Evolutionary conservation across 1,284 basidiomycete genomes (phyloP).

Genomic region (Heterobasidion irregulare): DNA sequence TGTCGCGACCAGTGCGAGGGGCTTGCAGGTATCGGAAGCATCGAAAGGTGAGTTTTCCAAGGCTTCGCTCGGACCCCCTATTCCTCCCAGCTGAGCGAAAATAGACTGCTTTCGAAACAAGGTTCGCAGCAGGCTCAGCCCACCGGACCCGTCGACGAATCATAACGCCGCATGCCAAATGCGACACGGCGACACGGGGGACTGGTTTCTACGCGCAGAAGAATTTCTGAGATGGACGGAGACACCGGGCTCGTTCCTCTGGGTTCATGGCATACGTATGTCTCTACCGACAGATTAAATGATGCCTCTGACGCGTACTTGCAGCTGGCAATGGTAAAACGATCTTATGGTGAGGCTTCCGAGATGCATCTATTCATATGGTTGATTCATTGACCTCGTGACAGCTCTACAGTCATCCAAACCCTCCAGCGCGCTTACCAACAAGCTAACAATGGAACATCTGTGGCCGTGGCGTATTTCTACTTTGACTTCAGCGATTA

Average conservation of each 20-base stretch:
- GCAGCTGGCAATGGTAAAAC: conserved; percentile 4
- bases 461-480: not conserved
- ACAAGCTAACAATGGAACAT: not conserved
- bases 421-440: not conserved
- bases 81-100: too few relatives aligned
- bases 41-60: too few relatives aligned
- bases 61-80: too few relatives aligned
- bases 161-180: not conserved
- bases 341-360: not conserved
- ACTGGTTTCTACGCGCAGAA: not conserved
- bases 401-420: conserved; percentile 2
- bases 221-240: not conserved
- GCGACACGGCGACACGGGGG: not conserved
- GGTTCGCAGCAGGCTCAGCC: too few relatives aligned
- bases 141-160: not conserved
- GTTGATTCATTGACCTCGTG: not conserved
- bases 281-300: not conserved
- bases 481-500: conserved; percentile 2
- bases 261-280: conserved; percentile 3
- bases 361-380: not conserved
- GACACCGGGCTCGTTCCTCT: not conserved
- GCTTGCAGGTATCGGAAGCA: too few relatives aligned
- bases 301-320: too few relatives aligned
- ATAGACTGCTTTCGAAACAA: too few relatives aligned
- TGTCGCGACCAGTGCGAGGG: too few relatives aligned